Evolutionary conservation across 2,329 filamentous ascomycete genomes (phyloP), one percentile per base, ranked within the genome.

Genomic region (Chaetothyriales sp.): DNA sequence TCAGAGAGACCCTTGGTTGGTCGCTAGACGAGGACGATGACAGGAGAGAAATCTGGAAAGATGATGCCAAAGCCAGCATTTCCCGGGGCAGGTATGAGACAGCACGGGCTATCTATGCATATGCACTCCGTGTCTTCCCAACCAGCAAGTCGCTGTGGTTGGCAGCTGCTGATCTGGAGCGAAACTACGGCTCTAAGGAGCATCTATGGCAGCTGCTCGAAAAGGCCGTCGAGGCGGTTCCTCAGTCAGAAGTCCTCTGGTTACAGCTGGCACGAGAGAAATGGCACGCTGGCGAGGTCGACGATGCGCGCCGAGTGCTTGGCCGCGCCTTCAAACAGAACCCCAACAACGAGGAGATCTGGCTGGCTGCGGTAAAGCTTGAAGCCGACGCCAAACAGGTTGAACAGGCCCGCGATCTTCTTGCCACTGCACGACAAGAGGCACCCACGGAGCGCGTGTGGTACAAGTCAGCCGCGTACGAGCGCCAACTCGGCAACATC

Each of bases 321-420:
- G 90, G 81, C 25, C 80, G 83, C 56, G 92, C 90, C 4, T 98
- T 98, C 73, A 83, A 90, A 60, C 86, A 95, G 64, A 93, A 96
- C 61, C 87, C 87, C 1, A 89, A 93, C 66, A 95, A 95, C 68
- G 92, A 98, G 67, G 88, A 96, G 65, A 95, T 98, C 58, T 98
- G 92, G 84, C 81, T 95, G 46, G 86, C 89, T 15, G 92, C 92
- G 45, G 92, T 98, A 57, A 94, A 95, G 66, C 79, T 98, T 26
- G 92, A 98, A 68, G 87, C 92, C 0, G 89, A 96, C 62, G 90
- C 87, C 54, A 78, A 81, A 44, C 81, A 94, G 61, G 81, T 79
- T 43, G 84, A 88, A 39, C 81, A 92, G 63, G 92, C 92, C 0
- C 77, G 89, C 44, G 79, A 84, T 54, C 78, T 98, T 20, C 76